phyloP scores from a whole-genome alignment of 257 asterid genomes.

The Misopates orontium region DNA sequence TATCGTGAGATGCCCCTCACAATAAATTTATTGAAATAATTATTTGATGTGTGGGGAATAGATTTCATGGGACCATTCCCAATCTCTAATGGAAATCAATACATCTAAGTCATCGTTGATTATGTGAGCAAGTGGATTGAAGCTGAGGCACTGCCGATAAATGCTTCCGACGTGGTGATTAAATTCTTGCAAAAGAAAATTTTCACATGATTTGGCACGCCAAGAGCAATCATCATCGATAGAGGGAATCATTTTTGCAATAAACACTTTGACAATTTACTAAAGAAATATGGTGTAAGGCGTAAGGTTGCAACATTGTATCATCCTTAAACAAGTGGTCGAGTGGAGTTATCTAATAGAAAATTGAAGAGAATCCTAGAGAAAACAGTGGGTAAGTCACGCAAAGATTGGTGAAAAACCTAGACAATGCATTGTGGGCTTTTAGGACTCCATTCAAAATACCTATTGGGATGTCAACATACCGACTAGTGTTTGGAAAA shows the following conservation, averaged over 20 bases:
- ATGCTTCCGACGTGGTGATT: too few relatives aligned
- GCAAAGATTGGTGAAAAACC: not conserved
- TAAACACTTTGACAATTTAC: not conserved
- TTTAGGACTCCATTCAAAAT: not conserved
- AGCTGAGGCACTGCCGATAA: not conserved
- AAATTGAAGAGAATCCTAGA: not conserved
- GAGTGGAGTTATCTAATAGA: not conserved
- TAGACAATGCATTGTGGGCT: slow-evolving; percentile 15
- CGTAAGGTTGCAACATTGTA: too few relatives aligned
- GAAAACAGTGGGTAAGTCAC: not conserved
- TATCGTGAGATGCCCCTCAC: not conserved
- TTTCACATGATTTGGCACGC: not conserved
- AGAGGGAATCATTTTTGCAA: not conserved
- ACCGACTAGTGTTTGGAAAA: too few relatives aligned
- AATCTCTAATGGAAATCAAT: not conserved
- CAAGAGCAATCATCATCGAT: too few relatives aligned
- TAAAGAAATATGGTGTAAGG: too few relatives aligned
- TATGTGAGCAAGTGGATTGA: slow-evolving; percentile 8
- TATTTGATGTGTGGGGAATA: slow-evolving; percentile 12
- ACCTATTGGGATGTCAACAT: not conserved
- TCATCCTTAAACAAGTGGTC: too few relatives aligned
- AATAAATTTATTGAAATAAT: not conserved
- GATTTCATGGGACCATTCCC: slow-evolving; percentile 17
- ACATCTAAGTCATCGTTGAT: not conserved
- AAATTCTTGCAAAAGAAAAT: too few relatives aligned